Conservation (phyloP, 331 rosid species). For the Phaseolus coccineus region DNA sequence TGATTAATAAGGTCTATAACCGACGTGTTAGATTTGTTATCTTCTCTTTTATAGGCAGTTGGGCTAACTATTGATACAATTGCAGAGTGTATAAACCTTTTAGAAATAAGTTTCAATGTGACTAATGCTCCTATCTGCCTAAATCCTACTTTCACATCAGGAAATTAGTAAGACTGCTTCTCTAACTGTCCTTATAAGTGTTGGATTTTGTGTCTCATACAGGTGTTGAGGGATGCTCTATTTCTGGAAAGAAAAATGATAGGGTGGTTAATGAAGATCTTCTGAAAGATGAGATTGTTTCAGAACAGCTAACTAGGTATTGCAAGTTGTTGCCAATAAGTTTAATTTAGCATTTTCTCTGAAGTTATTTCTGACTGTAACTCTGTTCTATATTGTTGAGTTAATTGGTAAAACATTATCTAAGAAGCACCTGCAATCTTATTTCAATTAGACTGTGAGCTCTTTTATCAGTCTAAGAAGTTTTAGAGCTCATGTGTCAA, state of each 20-base stretch:
- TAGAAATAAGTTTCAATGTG: not conserved
- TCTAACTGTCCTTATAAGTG: conserved; percentile 31
- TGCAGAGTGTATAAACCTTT: not conserved
- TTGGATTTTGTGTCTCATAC: conserved; percentile 47
- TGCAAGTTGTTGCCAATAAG: conserved; percentile 34
- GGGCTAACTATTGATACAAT: no score
- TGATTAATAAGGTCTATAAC: no score
- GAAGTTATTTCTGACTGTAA: conserved; percentile 11
- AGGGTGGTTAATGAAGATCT: conserved; percentile 57
- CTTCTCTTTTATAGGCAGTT: no score
- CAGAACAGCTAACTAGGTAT: conserved; percentile 92
- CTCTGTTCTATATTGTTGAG: conserved; percentile 18
- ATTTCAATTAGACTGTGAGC: conserved; percentile 3
- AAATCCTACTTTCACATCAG: conserved; percentile 17
- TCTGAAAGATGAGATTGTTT: conserved; percentile 82
- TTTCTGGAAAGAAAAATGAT: conserved; percentile 49
- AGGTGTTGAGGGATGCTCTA: conserved; percentile 45
- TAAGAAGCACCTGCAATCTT: not conserved
- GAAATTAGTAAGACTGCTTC: not conserved
- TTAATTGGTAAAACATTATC: conserved; percentile 10
- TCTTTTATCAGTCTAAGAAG: conserved; percentile 13
- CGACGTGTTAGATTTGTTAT: no score
- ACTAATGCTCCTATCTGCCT: not conserved
- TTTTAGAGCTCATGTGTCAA: conserved; percentile 5
- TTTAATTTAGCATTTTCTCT: conserved; percentile 33